Evolutionary conservation across 83 land plant genomes (phyloP), one percentile per base, ranked within the genome.

Genomic region (Larix sibirica): DNA sequence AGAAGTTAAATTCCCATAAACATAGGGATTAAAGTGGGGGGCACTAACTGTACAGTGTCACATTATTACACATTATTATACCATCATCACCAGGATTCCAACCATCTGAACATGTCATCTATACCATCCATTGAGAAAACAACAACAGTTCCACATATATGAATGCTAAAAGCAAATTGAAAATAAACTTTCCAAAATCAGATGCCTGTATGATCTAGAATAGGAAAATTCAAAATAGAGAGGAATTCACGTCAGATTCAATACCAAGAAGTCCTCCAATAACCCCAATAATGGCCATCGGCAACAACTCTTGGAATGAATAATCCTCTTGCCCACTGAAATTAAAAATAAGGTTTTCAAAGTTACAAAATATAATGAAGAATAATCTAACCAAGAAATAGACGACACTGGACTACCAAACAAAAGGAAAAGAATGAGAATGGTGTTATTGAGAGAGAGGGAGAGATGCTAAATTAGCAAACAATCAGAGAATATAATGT

Each of bases 221-320:
- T 8, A 69, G 40, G n/a, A 69, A 36, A 66, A 66, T 5, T 3
- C 54, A 31, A 77, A 50, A 79, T 21, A 64, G 24, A 84, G 28
- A 64, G 9, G 20, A 23, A 54, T 54, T 54, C 58, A 54, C 10
- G 56, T 21, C 44, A n/a, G 54, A 69, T 73, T 40, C 31, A 79
- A 8, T 86, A 98, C 99, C 99, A 40, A 98, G 88, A 66, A 98
- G 91, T 60, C 99, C 99, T 78, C 99, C 99, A 89, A 96, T 94
- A 42, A 96, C 90, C 69, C 99, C 99, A 88, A 98, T 96, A 87
- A 98, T 84, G 24, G 99, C 98, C 99, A 98, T 98, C 0, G 99
- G 99, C 71, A 97, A 83, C 56, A 98, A 88, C 82, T 98, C 99
- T 80, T 83, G 94, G 82, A 98, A 98, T 4, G 99, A 98, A 83